Evolutionary conservation across 345 rosid genomes (phyloP), one percentile per base, ranked within the genome.

Genomic region (Aethionema arabicum): DNA sequence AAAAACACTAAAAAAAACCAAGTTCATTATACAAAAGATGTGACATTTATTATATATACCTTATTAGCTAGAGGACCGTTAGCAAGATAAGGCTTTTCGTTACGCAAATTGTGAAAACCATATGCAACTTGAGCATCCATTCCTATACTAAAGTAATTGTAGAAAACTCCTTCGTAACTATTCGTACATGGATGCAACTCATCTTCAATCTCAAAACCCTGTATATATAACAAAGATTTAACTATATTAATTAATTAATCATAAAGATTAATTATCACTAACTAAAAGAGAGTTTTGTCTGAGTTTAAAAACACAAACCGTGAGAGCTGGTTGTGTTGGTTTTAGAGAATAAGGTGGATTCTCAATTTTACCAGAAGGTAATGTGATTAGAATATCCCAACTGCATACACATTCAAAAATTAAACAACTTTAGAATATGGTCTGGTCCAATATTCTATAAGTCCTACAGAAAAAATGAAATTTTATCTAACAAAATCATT

Each of bases 41-140:
- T 63, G 40, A 39, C 11, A 11, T 40, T 32, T 41, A 0, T 52
- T 49, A 71, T 21, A 21, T 21, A 5, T 4, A 88, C 99, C 96
- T 95, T 90, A 77, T 95, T 95, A 39, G 99, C 51, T 59, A 95
- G 77, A 56, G 99, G 99, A 46, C 99, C 95, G 65, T 80, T 85
- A 0, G 99, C 99, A 80, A 95, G 97, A 74, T 79, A 75, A 64
- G 99, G 97, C 68, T 88, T 95, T 59, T 85, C 91, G 68, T 86
- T 86, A 12, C 97, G 99, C 72, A 95, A 74, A 80, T 86, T 87
- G 59, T 95, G 99, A 77, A 95, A 95, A 15, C 97, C 95, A 57
- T 90, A 90, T 32, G 96, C 99, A 56, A 95, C 91, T 77, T 88
- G 93, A 69, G 99, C 99, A 70, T 95, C 99, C 99, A 95, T 95